Evolutionary conservation across 2,329 filamentous ascomycete species (phyloP).

Genomic region (Fusarium sp.): DNA sequence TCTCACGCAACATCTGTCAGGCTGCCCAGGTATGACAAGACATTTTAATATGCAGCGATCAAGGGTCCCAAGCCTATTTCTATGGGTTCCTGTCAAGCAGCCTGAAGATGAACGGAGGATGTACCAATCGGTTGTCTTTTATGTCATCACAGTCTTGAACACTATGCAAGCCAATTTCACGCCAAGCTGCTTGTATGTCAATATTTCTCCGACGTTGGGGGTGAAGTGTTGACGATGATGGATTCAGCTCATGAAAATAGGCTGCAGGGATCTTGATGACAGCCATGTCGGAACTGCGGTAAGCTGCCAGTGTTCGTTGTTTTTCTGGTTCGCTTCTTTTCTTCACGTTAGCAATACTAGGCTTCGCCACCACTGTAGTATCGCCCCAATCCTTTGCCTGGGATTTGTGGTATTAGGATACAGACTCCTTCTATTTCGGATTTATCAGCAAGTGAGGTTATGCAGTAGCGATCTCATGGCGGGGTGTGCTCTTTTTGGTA

Average conservation of each 20-base stretch:
- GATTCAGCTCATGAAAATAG: slow-evolving; percentile 7
- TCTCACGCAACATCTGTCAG: slow-evolving; percentile 3
- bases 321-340: slow-evolving; percentile 27
- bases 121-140: slow-evolving; percentile 13
- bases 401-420: background rate
- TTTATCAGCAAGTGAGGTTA: background rate
- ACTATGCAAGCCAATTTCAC: background rate
- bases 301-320: slow-evolving; percentile 19
- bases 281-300: slow-evolving; percentile 26
- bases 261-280: slow-evolving; percentile 28
- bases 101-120: slow-evolving; percentile 7
- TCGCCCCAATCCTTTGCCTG: slow-evolving; percentile 24
- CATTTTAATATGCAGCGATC: slow-evolving; percentile 23
- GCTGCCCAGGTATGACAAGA: slow-evolving; percentile 31
- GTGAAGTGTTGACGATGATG: background rate
- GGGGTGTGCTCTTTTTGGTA: background rate
- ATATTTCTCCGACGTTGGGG: slow-evolving; percentile 1
- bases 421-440: background rate
- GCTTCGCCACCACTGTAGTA: slow-evolving; percentile 40
- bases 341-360: slow-evolving; percentile 30
- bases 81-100: slow-evolving; percentile 27
- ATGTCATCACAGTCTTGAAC: slow-evolving; percentile 7
- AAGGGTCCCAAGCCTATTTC: slow-evolving; percentile 15
- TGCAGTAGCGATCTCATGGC: background rate
- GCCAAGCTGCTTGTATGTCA: background rate